Evolutionary conservation across 495 filamentous ascomycete genomes (phyloP), one percentile per base, ranked within the genome.

Genomic region (Aspergillus egyptiacus): DNA sequence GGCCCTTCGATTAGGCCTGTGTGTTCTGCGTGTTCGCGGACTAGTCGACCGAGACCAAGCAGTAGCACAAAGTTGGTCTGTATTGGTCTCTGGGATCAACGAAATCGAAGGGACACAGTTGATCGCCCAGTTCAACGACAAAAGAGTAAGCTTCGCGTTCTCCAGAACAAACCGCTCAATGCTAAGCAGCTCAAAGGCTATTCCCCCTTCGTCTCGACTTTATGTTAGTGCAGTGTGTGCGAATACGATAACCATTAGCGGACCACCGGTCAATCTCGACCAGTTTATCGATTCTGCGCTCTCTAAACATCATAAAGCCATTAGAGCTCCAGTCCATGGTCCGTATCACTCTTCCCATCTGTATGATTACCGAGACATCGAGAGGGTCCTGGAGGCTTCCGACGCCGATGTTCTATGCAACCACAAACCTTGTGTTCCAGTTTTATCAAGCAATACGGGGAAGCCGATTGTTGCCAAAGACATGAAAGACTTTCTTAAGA

Each of bases 311-410:
- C 63, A 74, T 41, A 82, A 82, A 55, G 76, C 76, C 2, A 73
- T 77, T 5, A 74, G 74, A n/a, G 79, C 86, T 34, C 81, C 86
- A 0, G 80, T 94, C 17, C 82, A 85, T 54, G 89, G 83, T 1
- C 86, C 89, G 1, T 94, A 89, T 57, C 89, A 95, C 67, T 86
- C 89, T 10, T 55, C 74, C 1, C 87, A 94, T 62, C 66, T 94
- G 7, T 84, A 88, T 64, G 71, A 71, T 5, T 48, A 69, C 13
- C 69, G 70, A 11, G 79, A 89, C 53, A 68, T 86, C 31, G 74
- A 78, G 33, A 74, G 75, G 43, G 79, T 91, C 35, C 56, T 89
- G 20, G 56, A 71, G 18, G 58, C 59, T 1, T 65, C 53, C 56
- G 61, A 61, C 2, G 40, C 38, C 10, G 65, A 61, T n/a, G 19